These are phyloP conservation scores for Vitis labrusca DNA, from an alignment of 164 flowering plant species.

Conservation along the genomic window DNA sequence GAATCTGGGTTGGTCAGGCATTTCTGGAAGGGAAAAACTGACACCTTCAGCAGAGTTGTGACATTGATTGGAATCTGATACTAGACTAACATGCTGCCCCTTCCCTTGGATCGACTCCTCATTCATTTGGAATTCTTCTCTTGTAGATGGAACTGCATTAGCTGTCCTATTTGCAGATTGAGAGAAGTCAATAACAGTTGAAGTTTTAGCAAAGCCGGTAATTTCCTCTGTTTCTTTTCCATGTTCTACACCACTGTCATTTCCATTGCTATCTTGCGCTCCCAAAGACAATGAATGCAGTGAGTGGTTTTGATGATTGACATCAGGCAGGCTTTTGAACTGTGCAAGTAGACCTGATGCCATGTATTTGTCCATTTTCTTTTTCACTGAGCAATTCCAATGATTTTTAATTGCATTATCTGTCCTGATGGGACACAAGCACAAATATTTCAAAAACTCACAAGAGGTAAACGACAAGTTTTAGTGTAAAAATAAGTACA, in stretches of 20 bases:
- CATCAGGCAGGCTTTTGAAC: conserved; percentile 48
- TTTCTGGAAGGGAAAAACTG: conserved; percentile 35
- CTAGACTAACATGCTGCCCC: conserved; percentile 34
- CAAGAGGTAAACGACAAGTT: not conserved
- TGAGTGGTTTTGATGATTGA: conserved; percentile 38
- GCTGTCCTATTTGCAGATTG: conserved; percentile 45
- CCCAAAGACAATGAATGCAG: conserved; percentile 44
- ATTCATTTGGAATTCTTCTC: conserved; percentile 26
- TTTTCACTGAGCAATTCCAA: conserved; percentile 98
- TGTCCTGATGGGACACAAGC: conserved; percentile 60
- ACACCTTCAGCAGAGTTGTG: conserved; percentile 42
- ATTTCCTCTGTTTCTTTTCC: conserved; percentile 53
- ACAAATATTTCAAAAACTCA: conserved; percentile 18
- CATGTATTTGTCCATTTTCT: conserved; percentile 80
- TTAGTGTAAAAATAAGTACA: not conserved
- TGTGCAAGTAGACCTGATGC: conserved; percentile 81
- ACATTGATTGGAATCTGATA: conserved; percentile 42
- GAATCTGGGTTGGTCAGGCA: conserved; percentile 27
- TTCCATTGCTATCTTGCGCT: conserved; percentile 46
- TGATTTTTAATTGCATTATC: conserved; percentile 99
- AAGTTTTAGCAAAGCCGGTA: conserved; percentile 81
- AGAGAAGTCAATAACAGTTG: conserved; percentile 39
- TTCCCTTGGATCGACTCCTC: conserved; percentile 37
- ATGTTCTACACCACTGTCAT: conserved; percentile 41
- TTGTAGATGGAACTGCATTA: conserved; percentile 22